A percentile compares a stretch with the other conserved stretches of the same genome.
Conservation (phyloP, 352 stramenopile species). For the Paralagenidium karlingii region DNA sequence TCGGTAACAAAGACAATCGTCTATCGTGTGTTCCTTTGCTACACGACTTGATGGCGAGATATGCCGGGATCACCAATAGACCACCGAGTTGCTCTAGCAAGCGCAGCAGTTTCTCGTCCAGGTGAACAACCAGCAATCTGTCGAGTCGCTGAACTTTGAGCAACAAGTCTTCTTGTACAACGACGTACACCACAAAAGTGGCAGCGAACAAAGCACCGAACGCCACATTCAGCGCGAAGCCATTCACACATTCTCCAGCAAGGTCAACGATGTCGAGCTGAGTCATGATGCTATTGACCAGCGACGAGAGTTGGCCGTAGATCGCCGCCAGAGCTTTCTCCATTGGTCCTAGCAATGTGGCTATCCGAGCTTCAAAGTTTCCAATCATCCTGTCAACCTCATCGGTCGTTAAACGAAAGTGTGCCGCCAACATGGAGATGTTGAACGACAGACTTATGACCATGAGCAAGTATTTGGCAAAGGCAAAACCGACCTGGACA, state of each 20-base stretch:
- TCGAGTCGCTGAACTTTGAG: conserved; percentile 40
- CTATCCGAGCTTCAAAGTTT: conserved; percentile 10
- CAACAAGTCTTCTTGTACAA: conserved; percentile 42
- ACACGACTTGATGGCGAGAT: conserved; percentile 41
- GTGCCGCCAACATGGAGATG: conserved; percentile 23
- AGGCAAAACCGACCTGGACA: conserved; percentile 10
- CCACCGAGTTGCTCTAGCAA: conserved; percentile 28
- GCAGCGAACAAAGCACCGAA: conserved; percentile 17
- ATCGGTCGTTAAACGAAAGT: conserved; percentile 12
- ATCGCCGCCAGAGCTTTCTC: conserved; percentile 11
- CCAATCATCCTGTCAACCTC: conserved; percentile 8
- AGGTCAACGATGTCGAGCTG: conserved; percentile 16
- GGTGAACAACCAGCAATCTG: conserved; percentile 20
- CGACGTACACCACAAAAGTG: conserved; percentile 35
- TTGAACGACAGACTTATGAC: conserved; percentile 55
- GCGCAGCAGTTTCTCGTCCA: conserved; percentile 12
- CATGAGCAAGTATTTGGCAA: conserved; percentile 32
- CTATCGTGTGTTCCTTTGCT: conserved; percentile 19
- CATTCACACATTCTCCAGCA: conserved; percentile 17
- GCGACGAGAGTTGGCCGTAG: conserved; percentile 19
- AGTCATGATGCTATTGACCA: conserved; percentile 17
- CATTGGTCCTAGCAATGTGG: conserved; percentile 13
- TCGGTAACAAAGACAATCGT: conserved; percentile 46
- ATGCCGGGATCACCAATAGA: conserved; percentile 35
- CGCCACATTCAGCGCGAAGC: conserved; percentile 19